Percentiles rank a stretch among this genome's conserved stretches.
These are phyloP conservation scores for Yamadazyma diospyri DNA, from an alignment of 1,139 yeast genomes.

Conservation along the genomic window DNA sequence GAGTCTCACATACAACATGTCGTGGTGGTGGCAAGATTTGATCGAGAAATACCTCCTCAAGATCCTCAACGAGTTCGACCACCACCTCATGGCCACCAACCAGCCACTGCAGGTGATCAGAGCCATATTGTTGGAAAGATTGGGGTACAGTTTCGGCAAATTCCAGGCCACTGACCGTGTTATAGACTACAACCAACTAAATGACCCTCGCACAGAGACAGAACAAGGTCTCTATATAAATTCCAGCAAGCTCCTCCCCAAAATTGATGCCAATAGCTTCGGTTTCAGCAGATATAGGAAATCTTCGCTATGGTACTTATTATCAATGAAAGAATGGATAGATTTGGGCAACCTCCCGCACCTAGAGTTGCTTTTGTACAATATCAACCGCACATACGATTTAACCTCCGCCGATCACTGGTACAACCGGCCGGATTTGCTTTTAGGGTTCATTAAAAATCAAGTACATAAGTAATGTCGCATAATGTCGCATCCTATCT, in stretches of 20 bases:
- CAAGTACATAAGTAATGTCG: neutral
- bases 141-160: constrained; percentile 38
- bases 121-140: constrained; percentile 39
- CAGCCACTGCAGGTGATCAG: constrained; percentile 36
- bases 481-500: no score
- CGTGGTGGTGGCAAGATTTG: constrained; percentile 49
- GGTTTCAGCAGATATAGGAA: constrained; percentile 51
- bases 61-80: constrained; percentile 36
- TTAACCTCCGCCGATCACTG: constrained; percentile 22
- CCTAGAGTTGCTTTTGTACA: constrained; percentile 21
- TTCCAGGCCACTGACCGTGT: constrained; percentile 7
- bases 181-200: constrained; percentile 12
- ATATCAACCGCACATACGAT: constrained; percentile 23
- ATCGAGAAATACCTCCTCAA: constrained; percentile 44
- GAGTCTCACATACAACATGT: constrained; percentile 32
- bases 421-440: constrained; percentile 34
- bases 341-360: constrained; percentile 26
- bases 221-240: constrained; percentile 11
- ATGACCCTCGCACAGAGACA: constrained; percentile 7
- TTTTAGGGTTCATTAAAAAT: constrained; percentile 29
- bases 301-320: constrained; percentile 72
- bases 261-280: constrained; percentile 18
- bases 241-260: constrained; percentile 11
- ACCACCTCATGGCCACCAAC: constrained; percentile 30
- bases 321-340: constrained; percentile 77